A percentile compares a stretch with the other conserved stretches of the same genome.
Conservation (phyloP, 345 rosid genomes). For the Salix suchowensis region DNA sequence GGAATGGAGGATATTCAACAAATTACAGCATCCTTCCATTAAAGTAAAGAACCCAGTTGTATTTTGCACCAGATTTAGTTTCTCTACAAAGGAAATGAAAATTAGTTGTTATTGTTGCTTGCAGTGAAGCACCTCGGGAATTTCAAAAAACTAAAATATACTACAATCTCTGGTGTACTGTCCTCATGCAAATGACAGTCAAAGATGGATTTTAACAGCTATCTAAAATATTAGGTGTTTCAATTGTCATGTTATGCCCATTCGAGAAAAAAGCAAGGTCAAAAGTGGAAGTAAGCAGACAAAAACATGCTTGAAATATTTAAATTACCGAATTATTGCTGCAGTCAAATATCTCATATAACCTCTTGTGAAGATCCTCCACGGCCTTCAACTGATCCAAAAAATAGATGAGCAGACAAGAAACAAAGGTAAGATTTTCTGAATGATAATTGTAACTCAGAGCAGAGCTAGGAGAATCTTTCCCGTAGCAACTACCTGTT, state of each 20-base stretch:
- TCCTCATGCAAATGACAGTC: background rate
- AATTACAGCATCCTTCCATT: background rate
- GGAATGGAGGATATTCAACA: background rate
- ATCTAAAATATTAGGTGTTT: background rate
- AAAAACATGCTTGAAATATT: background rate
- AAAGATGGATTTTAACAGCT: background rate
- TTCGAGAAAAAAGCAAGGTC: background rate
- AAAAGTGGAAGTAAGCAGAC: background rate
- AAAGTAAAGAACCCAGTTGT: background rate
- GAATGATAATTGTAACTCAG: background rate
- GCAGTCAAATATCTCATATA: conserved; percentile 13
- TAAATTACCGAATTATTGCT: conserved; percentile 13
- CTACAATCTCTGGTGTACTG: background rate
- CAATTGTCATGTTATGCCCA: background rate
- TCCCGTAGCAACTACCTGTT: conserved; percentile 33
- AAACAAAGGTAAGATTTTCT: background rate
- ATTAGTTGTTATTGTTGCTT: background rate
- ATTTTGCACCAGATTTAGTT: background rate
- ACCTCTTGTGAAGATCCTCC: conserved; percentile 23
- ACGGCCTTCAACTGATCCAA: conserved; percentile 23
- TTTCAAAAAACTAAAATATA: background rate
- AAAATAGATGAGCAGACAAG: conserved; percentile 5
- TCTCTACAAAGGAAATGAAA: background rate
- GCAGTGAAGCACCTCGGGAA: background rate
- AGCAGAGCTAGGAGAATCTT: conserved; percentile 9